Evolutionary conservation across 176 grass and related monocot genomes (phyloP).

Genomic region (Aegilops sharonensis): DNA sequence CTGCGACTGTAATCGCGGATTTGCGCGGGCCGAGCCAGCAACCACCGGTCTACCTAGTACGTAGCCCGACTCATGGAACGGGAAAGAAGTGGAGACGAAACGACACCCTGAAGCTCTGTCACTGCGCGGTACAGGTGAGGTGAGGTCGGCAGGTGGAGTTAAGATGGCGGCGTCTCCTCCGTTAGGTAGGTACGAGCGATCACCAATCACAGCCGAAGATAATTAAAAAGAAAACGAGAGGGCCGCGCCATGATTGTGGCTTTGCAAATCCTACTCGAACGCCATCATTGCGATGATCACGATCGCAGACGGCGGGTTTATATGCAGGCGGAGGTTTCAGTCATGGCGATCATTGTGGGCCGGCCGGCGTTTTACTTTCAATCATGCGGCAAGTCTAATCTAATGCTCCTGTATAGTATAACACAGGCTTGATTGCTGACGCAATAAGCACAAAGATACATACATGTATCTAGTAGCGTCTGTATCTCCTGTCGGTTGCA

Average conservation of each 20-base stretch:
- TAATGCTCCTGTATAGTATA: neutral
- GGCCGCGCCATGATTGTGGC: slow-evolving; percentile 24
- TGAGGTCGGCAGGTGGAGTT: neutral
- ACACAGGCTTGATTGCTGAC: too few relatives aligned
- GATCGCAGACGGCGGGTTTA: neutral
- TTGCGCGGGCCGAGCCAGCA: neutral
- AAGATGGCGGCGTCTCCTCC: neutral
- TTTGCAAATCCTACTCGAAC: slow-evolving; percentile 38
- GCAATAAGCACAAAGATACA: too few relatives aligned
- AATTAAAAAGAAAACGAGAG: neutral
- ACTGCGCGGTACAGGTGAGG: neutral
- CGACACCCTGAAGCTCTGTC: neutral
- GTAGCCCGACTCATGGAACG: neutral
- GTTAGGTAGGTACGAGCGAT: slow-evolving; percentile 15
- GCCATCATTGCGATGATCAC: neutral
- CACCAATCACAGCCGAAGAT: neutral
- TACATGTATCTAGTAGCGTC: too few relatives aligned
- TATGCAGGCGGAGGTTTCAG: neutral
- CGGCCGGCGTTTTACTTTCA: neutral
- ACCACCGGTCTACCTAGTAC: neutral
- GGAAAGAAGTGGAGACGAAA: slow-evolving; percentile 1
- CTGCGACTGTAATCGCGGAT: neutral
- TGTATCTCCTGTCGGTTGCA: too few relatives aligned
- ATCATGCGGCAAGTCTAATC: neutral
- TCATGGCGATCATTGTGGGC: neutral